Base-by-base conservation (phyloP, 768 basidiomycete species). In the Vishniacozyma victoriae region DNA sequence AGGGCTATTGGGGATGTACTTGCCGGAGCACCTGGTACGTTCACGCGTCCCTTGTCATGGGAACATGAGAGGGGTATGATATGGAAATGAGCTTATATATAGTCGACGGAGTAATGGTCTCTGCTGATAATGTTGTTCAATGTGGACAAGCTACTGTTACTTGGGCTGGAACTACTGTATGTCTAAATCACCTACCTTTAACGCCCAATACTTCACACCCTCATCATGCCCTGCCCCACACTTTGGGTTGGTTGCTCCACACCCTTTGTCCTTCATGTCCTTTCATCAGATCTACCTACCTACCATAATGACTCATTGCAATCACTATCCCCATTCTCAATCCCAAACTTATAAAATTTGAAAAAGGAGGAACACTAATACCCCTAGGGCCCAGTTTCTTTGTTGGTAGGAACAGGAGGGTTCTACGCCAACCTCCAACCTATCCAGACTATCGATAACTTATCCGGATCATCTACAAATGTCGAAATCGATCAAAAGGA, bases 351-450 rank as follows among this genome's bases (percentile, higher is more conserved):
- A n/a, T n/a, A n/a, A n/a, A n/a, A n/a, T n/a, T n/a, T n/a, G n/a
- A n/a, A n/a, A n/a, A n/a, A n/a, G n/a, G n/a, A n/a, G n/a, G n/a
- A n/a, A n/a, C n/a, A n/a, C n/a, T n/a, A n/a, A n/a, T n/a, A n/a
- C n/a, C n/a, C n/a, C 11, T 49, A 60, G 59, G 50, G 55, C 25
- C 59, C 62, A 7, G 65, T 66, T 24, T 40, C 50, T 14, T 54
- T 71, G 13, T 27, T 44, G 31, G 69, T 71, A 19, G 65, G 60
- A 18, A 44, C 54, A 9, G 69, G 69, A 9, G 69, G 69, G 3
- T 56, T 54, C 22, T 71, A 71, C 59, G 50, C 67, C 39, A 57
- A 60, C 16, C 54, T 51, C 11, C 61, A 52, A 1, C 42, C 42
- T 9, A 44, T 70, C 33, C 48, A 48, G 15, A 58, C 59, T 40